A percentile compares a stretch with the other conserved stretches of the same genome.
Conservation (phyloP, 1,139 yeast genomes). For the Yamadazyma triangularis region DNA sequence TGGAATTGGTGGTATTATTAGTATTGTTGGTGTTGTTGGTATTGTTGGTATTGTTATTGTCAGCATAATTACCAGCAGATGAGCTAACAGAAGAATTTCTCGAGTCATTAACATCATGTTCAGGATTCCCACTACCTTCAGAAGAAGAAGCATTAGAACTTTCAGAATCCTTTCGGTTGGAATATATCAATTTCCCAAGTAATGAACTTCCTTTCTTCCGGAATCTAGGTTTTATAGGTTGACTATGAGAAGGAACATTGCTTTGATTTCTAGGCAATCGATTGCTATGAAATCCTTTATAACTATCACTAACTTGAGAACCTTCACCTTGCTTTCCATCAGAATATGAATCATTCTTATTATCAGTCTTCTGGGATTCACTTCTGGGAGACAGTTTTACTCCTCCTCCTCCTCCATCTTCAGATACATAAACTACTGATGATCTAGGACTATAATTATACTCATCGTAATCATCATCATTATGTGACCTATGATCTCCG, state of each 20-base stretch:
- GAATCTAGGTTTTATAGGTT: slow-evolving; percentile 49
- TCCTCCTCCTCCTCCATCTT: slow-evolving; percentile 3
- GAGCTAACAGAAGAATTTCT: slow-evolving; percentile 3
- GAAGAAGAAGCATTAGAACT: slow-evolving; percentile 3
- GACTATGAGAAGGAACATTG: slow-evolving; percentile 46
- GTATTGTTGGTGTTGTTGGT: not conserved
- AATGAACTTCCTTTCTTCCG: slow-evolving; percentile 40
- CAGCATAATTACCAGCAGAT: too few relatives aligned
- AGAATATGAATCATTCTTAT: not conserved
- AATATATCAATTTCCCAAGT: slow-evolving; percentile 45
- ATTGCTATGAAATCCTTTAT: slow-evolving; percentile 48
- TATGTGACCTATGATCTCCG: not conserved
- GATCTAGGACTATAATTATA: slow-evolving; percentile 23
- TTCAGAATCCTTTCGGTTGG: slow-evolving; percentile 36
- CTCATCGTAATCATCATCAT: slow-evolving; percentile 5
- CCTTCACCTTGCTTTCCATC: not conserved
- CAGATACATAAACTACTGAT: slow-evolving; percentile 19
- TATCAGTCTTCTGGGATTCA: not conserved
- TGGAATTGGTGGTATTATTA: slow-evolving; percentile 2
- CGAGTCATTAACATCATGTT: slow-evolving; percentile 1
- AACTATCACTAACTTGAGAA: slow-evolving; percentile 19
- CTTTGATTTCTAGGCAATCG: slow-evolving; percentile 21
- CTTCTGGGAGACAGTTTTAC: too few relatives aligned
- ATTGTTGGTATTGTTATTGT: slow-evolving; percentile 2
- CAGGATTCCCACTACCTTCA: not conserved